Conservation (phyloP, 2,329 filamentous ascomycete species). For the Periconia sp. region DNA sequence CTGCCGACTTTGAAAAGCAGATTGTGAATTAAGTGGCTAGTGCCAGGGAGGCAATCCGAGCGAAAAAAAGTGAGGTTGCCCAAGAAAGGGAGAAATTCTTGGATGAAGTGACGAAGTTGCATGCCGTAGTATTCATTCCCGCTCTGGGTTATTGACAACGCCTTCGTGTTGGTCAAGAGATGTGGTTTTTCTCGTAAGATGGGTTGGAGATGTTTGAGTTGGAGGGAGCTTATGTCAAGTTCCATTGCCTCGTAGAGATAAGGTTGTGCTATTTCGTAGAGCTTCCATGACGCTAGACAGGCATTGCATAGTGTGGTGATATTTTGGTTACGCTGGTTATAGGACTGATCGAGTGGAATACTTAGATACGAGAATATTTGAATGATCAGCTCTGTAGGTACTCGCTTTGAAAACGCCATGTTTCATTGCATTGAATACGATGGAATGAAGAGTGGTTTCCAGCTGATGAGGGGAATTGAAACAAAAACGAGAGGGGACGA, state of each 20-base stretch:
- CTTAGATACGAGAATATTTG: not conserved
- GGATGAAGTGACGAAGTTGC: constrained; percentile 2
- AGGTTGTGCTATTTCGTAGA: constrained; percentile 3
- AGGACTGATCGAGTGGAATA: too few species aligned
- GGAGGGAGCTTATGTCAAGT: constrained; percentile 1
- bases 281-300: constrained; percentile 4
- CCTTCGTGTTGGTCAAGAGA: not conserved
- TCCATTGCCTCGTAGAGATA: constrained; percentile 3
- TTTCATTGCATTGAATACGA: not conserved
- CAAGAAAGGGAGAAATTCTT: constrained; percentile 1
- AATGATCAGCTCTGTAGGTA: not conserved
- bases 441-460: too few species aligned
- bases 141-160: constrained; percentile 1
- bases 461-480: too few species aligned
- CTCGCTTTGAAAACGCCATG: not conserved
- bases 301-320: constrained; percentile 1
- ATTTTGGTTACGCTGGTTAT: not conserved
- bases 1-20: constrained; percentile 3
- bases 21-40: constrained; percentile 1
- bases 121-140: not conserved
- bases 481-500: too few species aligned
- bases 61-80: not conserved
- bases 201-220: not conserved
- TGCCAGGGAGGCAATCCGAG: not conserved
- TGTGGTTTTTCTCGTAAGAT: not conserved